phyloP scores from a whole-genome alignment of 768 basidiomycete species.

The Russula griseocarnosa region DNA sequence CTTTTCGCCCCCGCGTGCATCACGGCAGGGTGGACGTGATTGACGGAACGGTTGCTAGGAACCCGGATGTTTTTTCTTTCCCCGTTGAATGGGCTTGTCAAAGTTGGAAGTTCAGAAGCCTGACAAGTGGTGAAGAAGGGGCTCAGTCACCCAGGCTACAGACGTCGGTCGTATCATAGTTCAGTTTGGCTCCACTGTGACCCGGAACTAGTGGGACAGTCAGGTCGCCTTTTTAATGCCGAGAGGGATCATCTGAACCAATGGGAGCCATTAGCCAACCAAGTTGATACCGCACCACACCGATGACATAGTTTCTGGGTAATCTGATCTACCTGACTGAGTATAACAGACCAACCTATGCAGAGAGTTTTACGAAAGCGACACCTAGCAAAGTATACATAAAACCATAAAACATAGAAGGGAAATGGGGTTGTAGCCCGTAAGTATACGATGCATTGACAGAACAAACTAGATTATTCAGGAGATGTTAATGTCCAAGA shows the following conservation, averaged over 20 bases:
- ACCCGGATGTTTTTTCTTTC: not conserved
- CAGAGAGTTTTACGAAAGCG: not conserved
- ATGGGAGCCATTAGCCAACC: not conserved
- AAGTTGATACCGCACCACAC: not conserved
- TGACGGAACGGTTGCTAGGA: not conserved
- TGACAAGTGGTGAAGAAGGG: not conserved
- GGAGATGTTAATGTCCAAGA: not conserved
- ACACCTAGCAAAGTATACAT: not conserved
- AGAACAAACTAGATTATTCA: conserved; percentile 2
- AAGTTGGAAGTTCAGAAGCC: not conserved
- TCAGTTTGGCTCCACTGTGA: not conserved
- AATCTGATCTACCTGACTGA: not conserved
- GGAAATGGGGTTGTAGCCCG: not conserved
- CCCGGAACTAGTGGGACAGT: not conserved
- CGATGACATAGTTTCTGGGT: not conserved
- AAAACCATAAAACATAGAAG: conserved; percentile 4
- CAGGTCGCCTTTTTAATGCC: not conserved
- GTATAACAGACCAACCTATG: not conserved
- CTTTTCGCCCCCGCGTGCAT: not conserved
- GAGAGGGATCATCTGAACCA: not conserved
- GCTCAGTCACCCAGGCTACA: not conserved
- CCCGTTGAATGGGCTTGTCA: not conserved
- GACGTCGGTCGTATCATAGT: not conserved
- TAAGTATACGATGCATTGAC: not conserved
- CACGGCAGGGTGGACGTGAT: not conserved